Base-by-base conservation (phyloP, 2,329 filamentous ascomycete genomes). In the Colletotrichum falcatum region DNA sequence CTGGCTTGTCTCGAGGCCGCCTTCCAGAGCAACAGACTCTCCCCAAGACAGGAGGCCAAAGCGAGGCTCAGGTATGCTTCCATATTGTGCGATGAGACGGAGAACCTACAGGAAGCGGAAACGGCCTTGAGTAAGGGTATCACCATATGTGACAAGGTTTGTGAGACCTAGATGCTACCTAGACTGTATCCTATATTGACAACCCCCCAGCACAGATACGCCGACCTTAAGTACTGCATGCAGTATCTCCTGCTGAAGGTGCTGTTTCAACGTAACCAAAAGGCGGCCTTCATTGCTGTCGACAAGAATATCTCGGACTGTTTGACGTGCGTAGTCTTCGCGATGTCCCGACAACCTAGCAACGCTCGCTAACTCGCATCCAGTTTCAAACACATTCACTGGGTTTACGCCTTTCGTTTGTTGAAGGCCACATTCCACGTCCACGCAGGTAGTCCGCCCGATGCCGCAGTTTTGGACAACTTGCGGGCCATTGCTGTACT, bases 381-480 rank as follows among this genome's bases (percentile, higher is more conserved):
- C 30, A 89, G 84, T 44, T 90, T 89, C 75, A 89, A 90, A 76
- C 90, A 92, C 74, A 83, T 87, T 11, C 87, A 90, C 60, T 95
- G 93, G 93, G 86, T 91, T 20, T 95, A 95, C 77, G 91, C 91
- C 0, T 92, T 95, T 75, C 89, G 92, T 9, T 89, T 95, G 55
- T 81, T 95, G 18, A 92, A 93, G 73, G 89, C 91, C 0, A 89
- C 91, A 0, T 87, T 94, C 55, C 88, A 91, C 70, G 81, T 94
- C 60, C 87, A 92, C 74, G 84, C 86, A 56, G 84, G 87, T 5
- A 88, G 83, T 53, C 84, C 87, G 12, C 85, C 88, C 16, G 93
- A 95, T 69, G 83, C 85, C 1, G 84, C 89, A 58, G 86, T 90
- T 0, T 80, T 94, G 3, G 90, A 93, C 26, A 92, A 94, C 73